These are phyloP conservation scores for Fusarium oxysporum DNA, from an alignment of 2,329 filamentous ascomycete species.

Conservation along the genomic window DNA sequence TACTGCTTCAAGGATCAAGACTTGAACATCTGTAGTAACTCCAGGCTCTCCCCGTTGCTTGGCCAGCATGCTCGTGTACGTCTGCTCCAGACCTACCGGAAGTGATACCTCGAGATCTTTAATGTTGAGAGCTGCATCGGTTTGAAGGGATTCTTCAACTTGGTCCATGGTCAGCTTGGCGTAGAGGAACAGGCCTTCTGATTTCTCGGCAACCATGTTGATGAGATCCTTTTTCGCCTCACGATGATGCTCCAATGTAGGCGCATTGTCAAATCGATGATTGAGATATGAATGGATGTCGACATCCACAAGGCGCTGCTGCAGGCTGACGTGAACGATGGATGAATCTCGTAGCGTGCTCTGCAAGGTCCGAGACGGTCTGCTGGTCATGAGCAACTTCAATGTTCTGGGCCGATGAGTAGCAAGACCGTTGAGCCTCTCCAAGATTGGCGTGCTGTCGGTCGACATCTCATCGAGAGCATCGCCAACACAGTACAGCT, in stretches of 20 bases:
- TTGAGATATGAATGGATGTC: conserved; percentile 35
- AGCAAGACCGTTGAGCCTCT: conserved; percentile 35
- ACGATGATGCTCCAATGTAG: background rate
- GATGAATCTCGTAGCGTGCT: conserved; percentile 34
- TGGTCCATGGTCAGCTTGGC: conserved; percentile 43
- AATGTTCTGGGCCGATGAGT: conserved; percentile 31
- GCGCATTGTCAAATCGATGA: conserved; percentile 25
- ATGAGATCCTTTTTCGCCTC: conserved; percentile 26
- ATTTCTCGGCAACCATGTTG: conserved; percentile 28
- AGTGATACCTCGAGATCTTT: conserved; percentile 23
- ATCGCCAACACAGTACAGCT: conserved; percentile 39
- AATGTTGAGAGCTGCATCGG: background rate
- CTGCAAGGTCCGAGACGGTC: conserved; percentile 36
- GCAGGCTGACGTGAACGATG: conserved; percentile 38
- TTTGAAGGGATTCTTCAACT: conserved; percentile 10
- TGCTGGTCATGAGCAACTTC: conserved; percentile 40
- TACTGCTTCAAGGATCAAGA: conserved; percentile 52
- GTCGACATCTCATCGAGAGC: conserved; percentile 42
- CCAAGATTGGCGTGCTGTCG: conserved; percentile 28
- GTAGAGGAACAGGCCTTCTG: conserved; percentile 39
- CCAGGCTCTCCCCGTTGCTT: conserved; percentile 50
- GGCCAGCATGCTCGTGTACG: conserved; percentile 51
- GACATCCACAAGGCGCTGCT: conserved; percentile 35
- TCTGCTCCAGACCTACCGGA: conserved; percentile 37
- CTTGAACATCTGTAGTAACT: conserved; percentile 48